Percentiles rank a stretch among this genome's conserved stretches.
Conservation (phyloP, 2,329 filamentous ascomycete species). For the Saccharata proteae region DNA sequence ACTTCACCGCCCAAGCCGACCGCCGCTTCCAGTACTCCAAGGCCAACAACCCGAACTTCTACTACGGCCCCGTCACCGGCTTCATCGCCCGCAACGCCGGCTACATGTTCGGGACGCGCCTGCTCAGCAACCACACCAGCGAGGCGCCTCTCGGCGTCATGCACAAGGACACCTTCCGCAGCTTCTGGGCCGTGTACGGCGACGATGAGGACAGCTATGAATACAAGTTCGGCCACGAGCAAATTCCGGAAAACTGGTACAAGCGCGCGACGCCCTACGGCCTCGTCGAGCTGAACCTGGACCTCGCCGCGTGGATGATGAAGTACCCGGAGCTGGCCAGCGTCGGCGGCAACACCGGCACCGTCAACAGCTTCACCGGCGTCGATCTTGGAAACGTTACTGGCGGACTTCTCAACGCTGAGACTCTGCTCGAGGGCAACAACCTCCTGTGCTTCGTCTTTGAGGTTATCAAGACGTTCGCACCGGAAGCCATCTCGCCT, state of each 20-base stretch:
- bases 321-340: constrained; percentile 27
- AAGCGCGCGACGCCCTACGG: constrained; percentile 34
- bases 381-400: constrained; percentile 32
- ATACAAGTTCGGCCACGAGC: constrained; percentile 34
- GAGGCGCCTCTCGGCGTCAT: constrained; percentile 21
- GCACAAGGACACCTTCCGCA: constrained; percentile 26
- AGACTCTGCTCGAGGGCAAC: constrained; percentile 26
- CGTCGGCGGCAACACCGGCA: constrained; percentile 42
- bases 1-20: constrained; percentile 16
- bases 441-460: constrained; percentile 26
- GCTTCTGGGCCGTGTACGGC: constrained; percentile 37
- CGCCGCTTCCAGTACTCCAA: constrained; percentile 35
- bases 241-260: constrained; percentile 43
- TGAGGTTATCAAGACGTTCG: constrained; percentile 21
- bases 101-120: constrained; percentile 15
- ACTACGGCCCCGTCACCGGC: constrained; percentile 40
- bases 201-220: constrained; percentile 28
- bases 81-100: constrained; percentile 37
- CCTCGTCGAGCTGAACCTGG: constrained; percentile 31
- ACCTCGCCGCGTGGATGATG: constrained; percentile 25
- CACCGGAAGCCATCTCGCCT: constrained; percentile 21
- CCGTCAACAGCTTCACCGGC: constrained; percentile 39
- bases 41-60: constrained; percentile 40
- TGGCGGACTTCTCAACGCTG: constrained; percentile 25
- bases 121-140: constrained; percentile 25